Conservation (phyloP, 2,329 filamentous ascomycete species). For the Ophiostoma ulmi region DNA sequence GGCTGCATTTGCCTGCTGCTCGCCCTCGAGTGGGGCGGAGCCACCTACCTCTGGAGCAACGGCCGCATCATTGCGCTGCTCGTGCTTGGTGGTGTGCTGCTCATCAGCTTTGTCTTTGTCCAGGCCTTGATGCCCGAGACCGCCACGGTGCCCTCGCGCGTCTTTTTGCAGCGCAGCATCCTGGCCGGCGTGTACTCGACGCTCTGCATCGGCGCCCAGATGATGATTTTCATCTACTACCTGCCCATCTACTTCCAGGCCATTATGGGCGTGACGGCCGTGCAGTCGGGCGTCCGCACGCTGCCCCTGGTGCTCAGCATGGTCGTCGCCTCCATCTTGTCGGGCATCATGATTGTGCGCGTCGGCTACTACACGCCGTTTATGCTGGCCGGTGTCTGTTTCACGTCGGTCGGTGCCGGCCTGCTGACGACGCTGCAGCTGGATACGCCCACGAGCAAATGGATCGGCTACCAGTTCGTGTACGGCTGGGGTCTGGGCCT, state of each 20-base stretch:
- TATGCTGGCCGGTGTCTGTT: conserved; percentile 27
- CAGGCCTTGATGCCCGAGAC: conserved; percentile 35
- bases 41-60: conserved; percentile 34
- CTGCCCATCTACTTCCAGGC: conserved; percentile 42
- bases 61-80: conserved; percentile 35
- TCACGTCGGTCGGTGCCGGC: conserved; percentile 34
- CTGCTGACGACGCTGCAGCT: conserved; percentile 50
- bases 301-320: conserved; percentile 39
- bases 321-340: conserved; percentile 37
- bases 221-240: conserved; percentile 24
- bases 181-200: not conserved
- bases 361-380: conserved; percentile 36
- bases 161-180: conserved; percentile 34
- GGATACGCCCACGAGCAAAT: conserved; percentile 30
- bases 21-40: conserved; percentile 43
- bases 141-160: conserved; percentile 39
- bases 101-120: conserved; percentile 32
- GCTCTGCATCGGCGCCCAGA: conserved; percentile 16
- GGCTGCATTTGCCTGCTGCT: conserved; percentile 41
- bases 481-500: conserved; percentile 43
- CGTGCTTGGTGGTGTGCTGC: conserved; percentile 30
- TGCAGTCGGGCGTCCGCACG: conserved; percentile 39
- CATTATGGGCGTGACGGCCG: conserved; percentile 37
- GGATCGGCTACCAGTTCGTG: conserved; percentile 41
- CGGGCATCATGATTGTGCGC: conserved; percentile 35